Evolutionary conservation across 2,329 filamentous ascomycete species (phyloP), one percentile per base, ranked within the genome.

Genomic region (Cladophialophora carrionii): DNA sequence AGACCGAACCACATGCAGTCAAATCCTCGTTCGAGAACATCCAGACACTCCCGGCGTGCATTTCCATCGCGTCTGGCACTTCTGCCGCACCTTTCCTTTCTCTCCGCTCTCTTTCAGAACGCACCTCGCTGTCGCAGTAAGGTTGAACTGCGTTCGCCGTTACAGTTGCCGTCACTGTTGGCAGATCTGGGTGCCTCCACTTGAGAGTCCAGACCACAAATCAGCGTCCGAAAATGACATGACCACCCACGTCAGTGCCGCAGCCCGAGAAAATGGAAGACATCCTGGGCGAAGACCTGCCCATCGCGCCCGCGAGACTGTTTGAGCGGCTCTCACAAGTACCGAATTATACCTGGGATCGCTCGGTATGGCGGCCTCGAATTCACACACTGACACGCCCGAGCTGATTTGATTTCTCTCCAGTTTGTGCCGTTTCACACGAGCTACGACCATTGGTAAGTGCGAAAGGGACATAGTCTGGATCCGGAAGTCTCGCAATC

Each of bases 381-480:
- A 29, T 29, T 12, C 20, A 26, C 9, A 7, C 29, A 52, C 10
- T 22, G 9, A n/a, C 17, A 52, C 14, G 17, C 41, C 29, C 3
- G 52, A n/a, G 61, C 61, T 64, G 62, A 59, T 61, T 43, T 46
- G 49, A 62, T 20, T 41, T 51, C 5, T 12, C 34, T 26, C 41
- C 48, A 67, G 68, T 70, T 76, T 67, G 75, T 76, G 57, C 78
- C 78, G 8, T 77, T 79, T 59, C 78, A 80, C 68, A 79, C 85
- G 57, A 91, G 88, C 72, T 97, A 96, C 78, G 92, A 96, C 76
- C 92, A 93, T 80, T 98, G 93, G 92, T 71, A 57, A 62, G 68
- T 63, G 6, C 5, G 12, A 24, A 4, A 26, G 17, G 12, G 48
- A 20, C 17, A 29, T n/a, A 12, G 48, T 51, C 22, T 26, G 20